Conservation (phyloP, 140 eudicot species). For the Ambrosia hybrid region DNA sequence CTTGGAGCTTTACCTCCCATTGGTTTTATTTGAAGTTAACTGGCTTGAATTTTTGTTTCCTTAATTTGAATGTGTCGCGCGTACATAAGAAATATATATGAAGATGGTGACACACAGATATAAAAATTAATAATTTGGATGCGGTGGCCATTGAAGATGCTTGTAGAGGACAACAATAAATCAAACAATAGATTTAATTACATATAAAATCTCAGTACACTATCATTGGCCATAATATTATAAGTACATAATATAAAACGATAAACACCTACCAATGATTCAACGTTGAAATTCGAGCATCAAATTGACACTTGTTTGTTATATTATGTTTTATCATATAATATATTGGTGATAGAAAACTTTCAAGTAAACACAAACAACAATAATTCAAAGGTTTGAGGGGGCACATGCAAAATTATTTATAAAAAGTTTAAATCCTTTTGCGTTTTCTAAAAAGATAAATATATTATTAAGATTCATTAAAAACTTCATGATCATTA, state of each 20-base stretch:
- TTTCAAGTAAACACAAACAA: background rate
- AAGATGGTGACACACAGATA: constrained; percentile 17
- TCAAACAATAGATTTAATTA: constrained; percentile 19
- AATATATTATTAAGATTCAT: too few relatives aligned
- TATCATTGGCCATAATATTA: constrained; percentile 19
- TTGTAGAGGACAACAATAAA: constrained; percentile 32
- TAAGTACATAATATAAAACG: constrained; percentile 8
- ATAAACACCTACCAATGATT: constrained; percentile 26
- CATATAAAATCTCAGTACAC: constrained; percentile 24
- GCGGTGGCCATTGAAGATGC: constrained; percentile 37
- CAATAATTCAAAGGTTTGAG: constrained; percentile 22
- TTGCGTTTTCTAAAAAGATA: too few relatives aligned
- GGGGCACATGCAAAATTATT: constrained; percentile 25
- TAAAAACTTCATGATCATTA: too few relatives aligned
- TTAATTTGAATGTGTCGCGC: background rate
- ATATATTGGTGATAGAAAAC: constrained; percentile 7
- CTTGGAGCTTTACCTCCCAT: constrained; percentile 1
- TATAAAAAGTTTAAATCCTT: background rate
- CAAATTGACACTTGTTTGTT: constrained; percentile 34
- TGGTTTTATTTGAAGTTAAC: background rate
- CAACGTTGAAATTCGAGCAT: constrained; percentile 36
- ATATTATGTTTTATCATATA: constrained; percentile 18
- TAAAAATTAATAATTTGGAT: constrained; percentile 21
- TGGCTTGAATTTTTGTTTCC: constrained; percentile 42
- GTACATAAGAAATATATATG: constrained; percentile 2